A percentile compares a stretch with the other conserved stretches of the same genome.
phyloP scores from a whole-genome alignment of 2,329 filamentous ascomycete species.

The Waltergamsia citrina region DNA sequence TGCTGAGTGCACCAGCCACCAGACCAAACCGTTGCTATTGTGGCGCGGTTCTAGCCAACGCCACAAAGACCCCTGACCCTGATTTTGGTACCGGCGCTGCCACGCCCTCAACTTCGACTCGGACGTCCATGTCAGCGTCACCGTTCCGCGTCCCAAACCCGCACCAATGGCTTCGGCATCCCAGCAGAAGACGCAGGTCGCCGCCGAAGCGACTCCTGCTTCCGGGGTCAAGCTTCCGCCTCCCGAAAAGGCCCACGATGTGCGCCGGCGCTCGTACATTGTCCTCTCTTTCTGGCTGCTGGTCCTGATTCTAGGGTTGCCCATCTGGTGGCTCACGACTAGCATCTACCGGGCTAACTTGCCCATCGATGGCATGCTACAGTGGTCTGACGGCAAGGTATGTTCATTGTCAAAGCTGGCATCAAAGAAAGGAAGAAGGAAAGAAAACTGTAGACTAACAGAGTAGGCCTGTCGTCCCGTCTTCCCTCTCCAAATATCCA shows the following conservation, averaged over 20 bases:
- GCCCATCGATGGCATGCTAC: slow-evolving; percentile 76
- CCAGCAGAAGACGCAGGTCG: neutral
- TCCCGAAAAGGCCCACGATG: slow-evolving; percentile 62
- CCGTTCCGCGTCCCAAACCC: too few species aligned
- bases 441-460: neutral
- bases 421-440: neutral
- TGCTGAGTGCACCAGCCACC: too few species aligned
- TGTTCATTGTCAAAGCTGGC: too few species aligned
- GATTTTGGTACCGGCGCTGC: too few species aligned
- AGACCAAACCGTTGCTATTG: too few species aligned
- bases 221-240: slow-evolving; percentile 48
- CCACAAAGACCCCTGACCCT: too few species aligned
- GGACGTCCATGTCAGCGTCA: too few species aligned
- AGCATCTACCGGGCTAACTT: slow-evolving; percentile 81
- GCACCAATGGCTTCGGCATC: neutral
- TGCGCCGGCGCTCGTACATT: slow-evolving; percentile 62
- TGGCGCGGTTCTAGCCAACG: too few species aligned
- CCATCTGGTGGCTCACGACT: slow-evolving; percentile 94
- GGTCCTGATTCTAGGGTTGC: slow-evolving; percentile 72
- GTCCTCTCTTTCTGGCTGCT: slow-evolving; percentile 88
- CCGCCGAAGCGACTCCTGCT: neutral
- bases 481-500: slow-evolving; percentile 74
- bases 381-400: slow-evolving; percentile 88
- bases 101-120: too few species aligned
- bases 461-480: slow-evolving; percentile 73